These are phyloP conservation scores for Fomitopsis pulvina DNA, from an alignment of 768 basidiomycete genomes.

Conservation along the genomic window DNA sequence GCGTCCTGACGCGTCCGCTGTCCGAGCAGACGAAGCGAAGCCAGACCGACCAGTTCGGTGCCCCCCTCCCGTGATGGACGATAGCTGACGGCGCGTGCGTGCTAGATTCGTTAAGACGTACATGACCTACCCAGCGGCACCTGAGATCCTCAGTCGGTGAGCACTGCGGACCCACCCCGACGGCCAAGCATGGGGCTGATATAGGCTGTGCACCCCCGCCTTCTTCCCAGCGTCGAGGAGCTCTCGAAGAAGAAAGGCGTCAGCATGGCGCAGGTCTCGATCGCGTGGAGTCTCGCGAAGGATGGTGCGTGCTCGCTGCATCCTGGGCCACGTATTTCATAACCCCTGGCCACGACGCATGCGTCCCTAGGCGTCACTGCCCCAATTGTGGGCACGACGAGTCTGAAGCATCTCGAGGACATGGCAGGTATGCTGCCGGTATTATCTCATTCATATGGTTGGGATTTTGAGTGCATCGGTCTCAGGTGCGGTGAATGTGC, in stretches of 20 bases:
- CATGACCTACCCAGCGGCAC: constrained; percentile 3
- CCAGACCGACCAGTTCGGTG: constrained; percentile 19
- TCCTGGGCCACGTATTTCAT: not conserved
- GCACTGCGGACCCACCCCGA: too few relatives aligned
- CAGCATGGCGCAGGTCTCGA: constrained; percentile 37
- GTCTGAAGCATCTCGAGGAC: constrained; percentile 32
- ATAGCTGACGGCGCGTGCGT: not conserved
- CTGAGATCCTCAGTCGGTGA: constrained; percentile 13
- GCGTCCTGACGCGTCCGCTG: constrained; percentile 25
- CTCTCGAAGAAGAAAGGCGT: constrained; percentile 34
- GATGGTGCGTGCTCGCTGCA: constrained; percentile 15
- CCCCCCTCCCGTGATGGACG: not conserved
- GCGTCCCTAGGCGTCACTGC: constrained; percentile 23
- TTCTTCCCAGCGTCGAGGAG: constrained; percentile 26
- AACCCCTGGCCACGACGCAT: not conserved
- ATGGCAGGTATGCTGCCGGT: constrained; percentile 20
- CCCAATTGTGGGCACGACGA: constrained; percentile 36
- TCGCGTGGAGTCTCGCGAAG: constrained; percentile 31
- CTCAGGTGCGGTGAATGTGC: constrained; percentile 28
- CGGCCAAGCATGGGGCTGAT: too few relatives aligned
- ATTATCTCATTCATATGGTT: not conserved
- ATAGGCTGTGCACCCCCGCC: not conserved
- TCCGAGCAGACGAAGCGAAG: constrained; percentile 18
- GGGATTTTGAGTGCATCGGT: not conserved
- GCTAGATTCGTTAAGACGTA: constrained; percentile 7